A percentile compares a stretch with the other conserved stretches of the same genome.
These are phyloP conservation scores for Colletotrichum abscissum DNA, from an alignment of 2,329 filamentous ascomycete genomes.

Conservation along the genomic window DNA sequence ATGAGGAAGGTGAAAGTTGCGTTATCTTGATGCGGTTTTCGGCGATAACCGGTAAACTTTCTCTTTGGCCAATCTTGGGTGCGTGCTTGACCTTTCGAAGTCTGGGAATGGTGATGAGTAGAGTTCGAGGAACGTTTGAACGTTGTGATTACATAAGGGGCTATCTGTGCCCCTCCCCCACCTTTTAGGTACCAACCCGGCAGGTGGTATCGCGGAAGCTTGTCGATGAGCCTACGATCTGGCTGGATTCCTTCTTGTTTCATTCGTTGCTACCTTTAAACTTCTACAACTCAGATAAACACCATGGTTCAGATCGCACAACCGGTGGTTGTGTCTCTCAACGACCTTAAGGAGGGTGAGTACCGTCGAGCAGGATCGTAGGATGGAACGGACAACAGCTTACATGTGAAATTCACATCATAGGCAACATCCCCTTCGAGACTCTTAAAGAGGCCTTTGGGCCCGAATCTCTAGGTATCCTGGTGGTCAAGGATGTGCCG, in stretches of 20 bases:
- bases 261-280: not conserved
- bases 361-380: not conserved
- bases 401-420: conserved; percentile 29
- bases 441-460: conserved; percentile 86
- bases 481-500: conserved; percentile 90
- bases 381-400: not conserved
- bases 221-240: conserved; percentile 10
- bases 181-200: conserved; percentile 8
- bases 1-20: conserved; percentile 14
- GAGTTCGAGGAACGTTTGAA: not conserved
- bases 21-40: conserved; percentile 2
- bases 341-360: conserved; percentile 69
- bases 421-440: conserved; percentile 75
- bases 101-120: conserved; percentile 11
- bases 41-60: conserved; percentile 18
- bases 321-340: conserved; percentile 70
- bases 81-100: too few relatives aligned
- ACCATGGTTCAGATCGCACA: conserved; percentile 62
- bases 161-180: conserved; percentile 18
- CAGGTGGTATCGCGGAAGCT: conserved; percentile 7
- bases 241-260: not conserved
- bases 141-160: conserved; percentile 23
- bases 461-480: conserved; percentile 88
- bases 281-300: not conserved
- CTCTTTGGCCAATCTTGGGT: not conserved